These are phyloP conservation scores for Cryptococcus depauperatus DNA, from an alignment of 1,284 basidiomycete genomes.

Conservation along the genomic window DNA sequence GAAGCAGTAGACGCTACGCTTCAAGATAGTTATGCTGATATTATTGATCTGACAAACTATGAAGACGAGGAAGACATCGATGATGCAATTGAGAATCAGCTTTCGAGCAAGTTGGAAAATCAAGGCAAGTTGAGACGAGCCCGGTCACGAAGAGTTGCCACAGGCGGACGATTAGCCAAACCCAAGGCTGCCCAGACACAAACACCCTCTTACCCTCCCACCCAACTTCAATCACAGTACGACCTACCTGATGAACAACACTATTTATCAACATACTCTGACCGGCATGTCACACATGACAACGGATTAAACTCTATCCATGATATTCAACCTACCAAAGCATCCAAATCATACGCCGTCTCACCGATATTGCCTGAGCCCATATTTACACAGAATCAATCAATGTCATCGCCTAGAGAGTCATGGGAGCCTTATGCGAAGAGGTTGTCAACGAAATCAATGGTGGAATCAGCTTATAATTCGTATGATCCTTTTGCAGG, in stretches of 20 bases:
- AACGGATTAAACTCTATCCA: slow-evolving; percentile 1
- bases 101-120: slow-evolving; percentile 57
- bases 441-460: slow-evolving; percentile 21
- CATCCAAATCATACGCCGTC: not conserved
- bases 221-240: not conserved
- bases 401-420: not conserved
- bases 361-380: slow-evolving; percentile 1
- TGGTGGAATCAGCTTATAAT: slow-evolving; percentile 27
- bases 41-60: slow-evolving; percentile 68
- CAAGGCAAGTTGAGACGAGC: slow-evolving; percentile 63
- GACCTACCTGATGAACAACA: not conserved
- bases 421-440: slow-evolving; percentile 3
- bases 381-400: not conserved
- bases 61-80: slow-evolving; percentile 69
- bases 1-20: slow-evolving; percentile 14
- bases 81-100: slow-evolving; percentile 57
- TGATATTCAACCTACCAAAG: slow-evolving; percentile 3
- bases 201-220: slow-evolving; percentile 10
- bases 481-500: slow-evolving; percentile 30
- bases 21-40: slow-evolving; percentile 45
- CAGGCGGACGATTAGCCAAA: no score
- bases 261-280: not conserved
- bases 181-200: not conserved
- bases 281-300: no score
- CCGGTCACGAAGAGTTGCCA: slow-evolving; percentile 47